Percentiles rank a stretch among this genome's conserved stretches.
Evolutionary conservation across 2,329 filamentous ascomycete genomes (phyloP).

Genomic region (Cephalotrichum gorgonifer): DNA sequence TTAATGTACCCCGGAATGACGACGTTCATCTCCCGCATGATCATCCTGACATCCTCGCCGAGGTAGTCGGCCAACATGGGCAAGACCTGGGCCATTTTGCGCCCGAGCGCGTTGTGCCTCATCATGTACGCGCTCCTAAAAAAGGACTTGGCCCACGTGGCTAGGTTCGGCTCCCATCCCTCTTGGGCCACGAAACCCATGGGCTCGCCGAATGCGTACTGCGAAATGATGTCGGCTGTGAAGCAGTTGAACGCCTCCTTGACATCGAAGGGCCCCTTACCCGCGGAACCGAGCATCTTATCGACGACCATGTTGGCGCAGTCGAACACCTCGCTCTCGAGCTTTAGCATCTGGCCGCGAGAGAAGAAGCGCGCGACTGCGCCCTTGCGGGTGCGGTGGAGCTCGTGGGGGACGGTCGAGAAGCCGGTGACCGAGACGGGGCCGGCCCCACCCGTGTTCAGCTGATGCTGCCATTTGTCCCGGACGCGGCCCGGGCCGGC

Average conservation of each 20-base stretch:
- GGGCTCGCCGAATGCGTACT: constrained; percentile 25
- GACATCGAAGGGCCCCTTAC: constrained; percentile 18
- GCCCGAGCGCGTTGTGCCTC: constrained; percentile 17
- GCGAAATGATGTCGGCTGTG: constrained; percentile 25
- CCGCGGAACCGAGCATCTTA: constrained; percentile 17
- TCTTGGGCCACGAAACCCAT: constrained; percentile 22
- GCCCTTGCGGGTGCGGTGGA: constrained; percentile 20
- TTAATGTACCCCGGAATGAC: constrained; percentile 14
- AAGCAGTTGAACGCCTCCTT: constrained; percentile 26
- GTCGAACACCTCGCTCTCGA: constrained; percentile 15
- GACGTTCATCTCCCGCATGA: constrained; percentile 16
- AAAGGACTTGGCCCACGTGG: constrained; percentile 21
- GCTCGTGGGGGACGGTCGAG: constrained; percentile 12
- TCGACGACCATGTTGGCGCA: constrained; percentile 15
- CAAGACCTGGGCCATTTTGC: constrained; percentile 14
- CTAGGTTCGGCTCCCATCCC: constrained; percentile 25
- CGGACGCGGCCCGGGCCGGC: constrained; percentile 16
- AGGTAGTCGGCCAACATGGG: constrained; percentile 15
- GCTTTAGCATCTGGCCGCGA: constrained; percentile 17
- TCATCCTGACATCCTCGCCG: constrained; percentile 13
- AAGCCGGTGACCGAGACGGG: constrained; percentile 13
- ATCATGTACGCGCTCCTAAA: constrained; percentile 21
- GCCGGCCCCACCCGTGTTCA: constrained; percentile 12
- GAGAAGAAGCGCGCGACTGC: constrained; percentile 23
- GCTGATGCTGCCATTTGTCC: constrained; percentile 15